Conservation (phyloP, 257 asterid genomes). For the Solanum stenotomum region DNA sequence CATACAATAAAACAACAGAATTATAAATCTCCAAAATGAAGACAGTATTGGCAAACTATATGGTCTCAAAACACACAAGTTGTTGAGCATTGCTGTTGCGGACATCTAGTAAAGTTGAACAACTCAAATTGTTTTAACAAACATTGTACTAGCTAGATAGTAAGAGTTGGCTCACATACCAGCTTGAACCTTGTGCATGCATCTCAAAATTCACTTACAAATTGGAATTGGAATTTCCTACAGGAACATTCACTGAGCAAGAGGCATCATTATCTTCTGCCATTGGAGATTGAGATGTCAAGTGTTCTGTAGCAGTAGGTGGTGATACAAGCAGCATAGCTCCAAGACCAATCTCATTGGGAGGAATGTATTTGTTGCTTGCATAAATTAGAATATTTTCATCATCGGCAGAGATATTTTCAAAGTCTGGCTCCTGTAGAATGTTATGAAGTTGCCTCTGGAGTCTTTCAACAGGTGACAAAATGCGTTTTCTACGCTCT, state of each 20-base stretch:
- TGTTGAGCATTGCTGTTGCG: neutral
- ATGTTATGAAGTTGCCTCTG: slow-evolving; percentile 8
- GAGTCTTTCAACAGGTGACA: slow-evolving; percentile 23
- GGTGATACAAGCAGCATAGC: slow-evolving; percentile 14
- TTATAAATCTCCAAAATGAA: neutral
- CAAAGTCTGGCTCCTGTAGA: neutral
- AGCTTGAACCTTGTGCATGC: neutral
- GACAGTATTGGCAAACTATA: neutral
- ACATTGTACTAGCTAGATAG: neutral
- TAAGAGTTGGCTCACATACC: neutral
- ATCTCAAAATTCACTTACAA: neutral
- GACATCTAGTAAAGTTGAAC: neutral
- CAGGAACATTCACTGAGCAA: neutral
- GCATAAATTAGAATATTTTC: slow-evolving; percentile 27
- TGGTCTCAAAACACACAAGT: neutral
- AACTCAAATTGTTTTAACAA: neutral
- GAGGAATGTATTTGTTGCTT: slow-evolving; percentile 11
- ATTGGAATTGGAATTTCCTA: neutral
- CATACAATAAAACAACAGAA: neutral
- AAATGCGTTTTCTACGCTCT: slow-evolving; percentile 11
- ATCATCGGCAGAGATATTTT: neutral
- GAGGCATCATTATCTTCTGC: neutral
- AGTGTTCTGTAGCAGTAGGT: neutral
- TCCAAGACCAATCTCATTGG: slow-evolving; percentile 51
- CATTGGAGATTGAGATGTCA: neutral